phyloP scores from a whole-genome alignment of 345 rosid genomes.

The Gynandropsis gynandra region DNA sequence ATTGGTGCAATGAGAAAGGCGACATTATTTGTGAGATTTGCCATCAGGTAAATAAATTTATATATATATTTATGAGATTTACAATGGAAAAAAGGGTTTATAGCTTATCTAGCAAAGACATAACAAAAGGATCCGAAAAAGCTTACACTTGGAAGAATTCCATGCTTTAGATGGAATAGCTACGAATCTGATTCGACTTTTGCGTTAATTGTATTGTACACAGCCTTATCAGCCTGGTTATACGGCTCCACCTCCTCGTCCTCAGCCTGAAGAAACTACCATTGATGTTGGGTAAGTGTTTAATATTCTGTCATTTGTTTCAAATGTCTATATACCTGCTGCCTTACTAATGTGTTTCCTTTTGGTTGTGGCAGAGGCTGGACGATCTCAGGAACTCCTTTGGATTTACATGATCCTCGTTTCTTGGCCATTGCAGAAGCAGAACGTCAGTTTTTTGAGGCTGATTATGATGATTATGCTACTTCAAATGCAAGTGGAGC shows the following conservation, averaged over 20 bases:
- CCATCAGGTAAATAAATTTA: constrained; percentile 65
- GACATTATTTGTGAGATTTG: constrained; percentile 88
- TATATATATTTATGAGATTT: too few relatives aligned
- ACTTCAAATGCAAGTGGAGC: constrained; percentile 75
- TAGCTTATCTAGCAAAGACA: too few relatives aligned
- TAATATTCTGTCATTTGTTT: not conserved
- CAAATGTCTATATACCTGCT: constrained; percentile 5
- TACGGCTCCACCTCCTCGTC: constrained; percentile 65
- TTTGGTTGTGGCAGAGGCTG: constrained; percentile 63
- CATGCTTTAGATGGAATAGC: not conserved
- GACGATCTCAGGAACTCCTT: constrained; percentile 75
- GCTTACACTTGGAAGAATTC: too few relatives aligned
- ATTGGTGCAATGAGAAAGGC: constrained; percentile 94
- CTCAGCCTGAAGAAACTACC: constrained; percentile 51
- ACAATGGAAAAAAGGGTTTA: too few relatives aligned
- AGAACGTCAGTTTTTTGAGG: constrained; percentile 77
- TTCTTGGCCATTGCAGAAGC: constrained; percentile 85
- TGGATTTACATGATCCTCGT: constrained; percentile 82
- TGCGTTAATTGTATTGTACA: constrained; percentile 18
- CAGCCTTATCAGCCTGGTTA: constrained; percentile 82
- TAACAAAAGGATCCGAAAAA: too few relatives aligned
- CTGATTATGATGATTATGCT: constrained; percentile 79
- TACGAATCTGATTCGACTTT: too few relatives aligned
- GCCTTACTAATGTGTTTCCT: not conserved
- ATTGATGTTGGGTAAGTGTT: constrained; percentile 84